Conservation (phyloP, 2,329 filamentous ascomycete species). For the Orbilia ellipsospora region DNA sequence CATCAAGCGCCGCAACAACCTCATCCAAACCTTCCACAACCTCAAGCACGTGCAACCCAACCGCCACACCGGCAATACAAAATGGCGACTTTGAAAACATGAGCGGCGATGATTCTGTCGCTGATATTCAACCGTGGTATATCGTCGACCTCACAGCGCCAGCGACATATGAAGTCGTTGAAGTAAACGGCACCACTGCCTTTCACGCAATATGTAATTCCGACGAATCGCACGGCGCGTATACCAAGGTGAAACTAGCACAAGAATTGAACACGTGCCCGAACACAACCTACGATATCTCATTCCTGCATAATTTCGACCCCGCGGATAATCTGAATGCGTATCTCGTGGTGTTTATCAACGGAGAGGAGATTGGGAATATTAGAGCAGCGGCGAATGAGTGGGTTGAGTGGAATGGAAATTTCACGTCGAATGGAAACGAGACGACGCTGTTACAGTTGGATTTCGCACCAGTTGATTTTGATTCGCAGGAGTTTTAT, state of each 20-base stretch:
- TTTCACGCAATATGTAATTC: constrained; percentile 35
- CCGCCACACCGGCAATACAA: constrained; percentile 15
- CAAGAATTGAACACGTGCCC: constrained; percentile 26
- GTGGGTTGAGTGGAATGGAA: constrained; percentile 23
- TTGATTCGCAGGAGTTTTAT: constrained; percentile 39
- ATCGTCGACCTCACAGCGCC: constrained; percentile 37
- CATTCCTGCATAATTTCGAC: constrained; percentile 24
- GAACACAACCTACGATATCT: constrained; percentile 19
- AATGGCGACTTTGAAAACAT: constrained; percentile 27
- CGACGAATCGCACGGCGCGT: constrained; percentile 27
- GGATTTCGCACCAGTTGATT: constrained; percentile 34
- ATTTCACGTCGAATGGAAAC: constrained; percentile 20
- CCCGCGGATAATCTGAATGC: constrained; percentile 25
- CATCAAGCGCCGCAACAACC: neutral
- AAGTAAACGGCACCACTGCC: constrained; percentile 20
- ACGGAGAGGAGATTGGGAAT: constrained; percentile 22
- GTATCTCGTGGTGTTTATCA: constrained; percentile 20
- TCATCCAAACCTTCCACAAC: neutral
- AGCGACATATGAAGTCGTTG: constrained; percentile 25
- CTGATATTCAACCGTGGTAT: constrained; percentile 35
- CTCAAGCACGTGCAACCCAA: constrained; percentile 11
- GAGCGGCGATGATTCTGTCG: constrained; percentile 1
- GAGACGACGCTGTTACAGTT: constrained; percentile 14
- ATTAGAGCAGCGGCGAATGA: constrained; percentile 16
- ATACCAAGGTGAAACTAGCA: constrained; percentile 41